These are phyloP conservation scores for Naganishia sp. DNA, from an alignment of 1,284 basidiomycete species.

Conservation along the genomic window DNA sequence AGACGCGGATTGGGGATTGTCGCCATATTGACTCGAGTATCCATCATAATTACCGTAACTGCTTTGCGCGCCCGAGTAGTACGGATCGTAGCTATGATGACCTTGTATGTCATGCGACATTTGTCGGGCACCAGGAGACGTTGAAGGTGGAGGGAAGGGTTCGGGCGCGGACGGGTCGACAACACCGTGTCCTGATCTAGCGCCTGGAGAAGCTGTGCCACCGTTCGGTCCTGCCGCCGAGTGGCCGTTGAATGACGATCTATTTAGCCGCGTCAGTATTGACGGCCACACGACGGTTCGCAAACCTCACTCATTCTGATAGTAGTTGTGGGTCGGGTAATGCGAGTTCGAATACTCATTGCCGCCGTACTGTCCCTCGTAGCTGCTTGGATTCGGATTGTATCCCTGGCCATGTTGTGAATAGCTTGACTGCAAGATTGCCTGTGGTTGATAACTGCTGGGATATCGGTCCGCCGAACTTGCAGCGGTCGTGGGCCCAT, in stretches of 20 bases:
- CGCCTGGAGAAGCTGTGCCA: slow-evolving; percentile 21
- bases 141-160: slow-evolving; percentile 14
- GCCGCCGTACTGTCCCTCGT: slow-evolving; percentile 16
- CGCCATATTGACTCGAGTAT: slow-evolving; percentile 10
- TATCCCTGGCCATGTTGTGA: slow-evolving; percentile 15
- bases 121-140: slow-evolving; percentile 15
- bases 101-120: slow-evolving; percentile 24
- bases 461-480: slow-evolving; percentile 15
- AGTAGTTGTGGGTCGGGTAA: slow-evolving; percentile 9
- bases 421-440: slow-evolving; percentile 25
- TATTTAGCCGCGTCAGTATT: neutral
- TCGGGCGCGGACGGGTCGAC: slow-evolving; percentile 22
- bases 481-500: neutral
- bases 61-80: slow-evolving; percentile 5
- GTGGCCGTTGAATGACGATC: slow-evolving; percentile 4
- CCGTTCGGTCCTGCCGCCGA: neutral
- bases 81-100: slow-evolving; percentile 17
- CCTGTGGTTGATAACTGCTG: slow-evolving; percentile 16
- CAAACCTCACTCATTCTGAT: slow-evolving; percentile 15
- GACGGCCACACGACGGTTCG: neutral
- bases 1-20: slow-evolving; percentile 10
- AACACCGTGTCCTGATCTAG: slow-evolving; percentile 18
- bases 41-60: slow-evolving; percentile 16
- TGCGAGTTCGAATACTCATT: slow-evolving; percentile 18
- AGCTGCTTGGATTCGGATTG: slow-evolving; percentile 9